Conservation (phyloP, 2,329 filamentous ascomycete species). For the Lasiodiplodia gonubiensis region DNA sequence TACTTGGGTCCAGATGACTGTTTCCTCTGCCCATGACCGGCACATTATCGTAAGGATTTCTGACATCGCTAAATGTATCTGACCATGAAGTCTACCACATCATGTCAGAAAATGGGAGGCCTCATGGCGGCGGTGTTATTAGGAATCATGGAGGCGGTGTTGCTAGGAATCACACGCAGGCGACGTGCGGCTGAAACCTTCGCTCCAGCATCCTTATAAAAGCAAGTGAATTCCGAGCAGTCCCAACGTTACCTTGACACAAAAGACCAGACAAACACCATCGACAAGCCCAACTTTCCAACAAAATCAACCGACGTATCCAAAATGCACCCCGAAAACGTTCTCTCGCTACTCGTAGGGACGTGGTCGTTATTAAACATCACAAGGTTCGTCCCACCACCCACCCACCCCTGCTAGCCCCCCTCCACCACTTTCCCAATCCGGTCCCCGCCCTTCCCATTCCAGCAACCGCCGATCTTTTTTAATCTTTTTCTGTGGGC, state of each 20-base stretch:
- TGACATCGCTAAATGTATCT: too few species aligned
- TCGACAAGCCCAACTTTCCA: too few species aligned
- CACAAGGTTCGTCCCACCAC: background rate
- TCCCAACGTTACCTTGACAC: background rate
- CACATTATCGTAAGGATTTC: too few species aligned
- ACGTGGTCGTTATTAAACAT: constrained; percentile 9
- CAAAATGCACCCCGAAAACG: background rate
- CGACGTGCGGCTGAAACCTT: background rate
- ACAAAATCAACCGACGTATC: background rate
- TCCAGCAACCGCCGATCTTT: background rate
- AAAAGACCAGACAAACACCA: background rate
- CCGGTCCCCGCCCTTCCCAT: too few species aligned
- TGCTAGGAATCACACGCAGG: too few species aligned
- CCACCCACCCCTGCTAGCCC: background rate
- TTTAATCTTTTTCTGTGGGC: background rate
- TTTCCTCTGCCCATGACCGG: too few species aligned
- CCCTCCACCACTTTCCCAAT: too few species aligned
- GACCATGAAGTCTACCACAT: too few species aligned
- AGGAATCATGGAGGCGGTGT: too few species aligned
- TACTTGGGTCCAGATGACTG: too few species aligned
- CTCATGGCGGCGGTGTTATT: too few species aligned
- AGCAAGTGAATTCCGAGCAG: background rate
- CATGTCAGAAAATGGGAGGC: too few species aligned
- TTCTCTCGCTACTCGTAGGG: background rate
- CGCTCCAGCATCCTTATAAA: background rate